Evolutionary conservation across 192 early-diverging fungal genomes (phyloP), one percentile per base, ranked within the genome.

Genomic region (Backusella morwellensis): DNA sequence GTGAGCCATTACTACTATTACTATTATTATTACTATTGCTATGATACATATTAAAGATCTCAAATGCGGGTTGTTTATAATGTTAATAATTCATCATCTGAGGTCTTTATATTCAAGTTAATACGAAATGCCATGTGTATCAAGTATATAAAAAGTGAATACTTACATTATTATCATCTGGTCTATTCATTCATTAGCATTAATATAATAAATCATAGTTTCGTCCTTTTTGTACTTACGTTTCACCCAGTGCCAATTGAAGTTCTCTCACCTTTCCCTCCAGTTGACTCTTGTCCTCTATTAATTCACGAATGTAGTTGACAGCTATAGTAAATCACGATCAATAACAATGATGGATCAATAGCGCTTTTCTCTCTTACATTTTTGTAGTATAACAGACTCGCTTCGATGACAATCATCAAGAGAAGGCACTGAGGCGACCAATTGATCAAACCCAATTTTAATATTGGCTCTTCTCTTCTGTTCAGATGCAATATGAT

Each of bases 401-500:
- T 95, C 94, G 72, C 91, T 93, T 56, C 92, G 88, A 81, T 95
- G 96, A 35, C 90, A 91, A 34, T 90, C 91, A 66, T 89, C 92
- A 66, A 97, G 81, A 8, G 90, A 90, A 35, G 96, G 95, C 47
- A 97, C 94, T 56, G 94, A 90, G 52, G 92, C 90, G 15, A 94
- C 92, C 50, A 98, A 88, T 76, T 93, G 90, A 80, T 96, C 94
- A 82, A 96, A 96, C 12, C 96, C 96, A 35, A 89, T 78, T 9
- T 93, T 90, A 78, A 98, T 98, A 77, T 97, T 95, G 69, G 94
- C 92, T 34, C 96, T 88, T 70, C 96, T 91, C 79, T 95, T 94
- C 83, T 98, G 95, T 79, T 97, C 96, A 19, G 93, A 95, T 0
- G 93, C 95, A 85, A 97, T 97, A 81, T 97, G 96, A 83, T 97